Base-by-base conservation (phyloP, 768 basidiomycete genomes). In the Ramaria rubella region DNA sequence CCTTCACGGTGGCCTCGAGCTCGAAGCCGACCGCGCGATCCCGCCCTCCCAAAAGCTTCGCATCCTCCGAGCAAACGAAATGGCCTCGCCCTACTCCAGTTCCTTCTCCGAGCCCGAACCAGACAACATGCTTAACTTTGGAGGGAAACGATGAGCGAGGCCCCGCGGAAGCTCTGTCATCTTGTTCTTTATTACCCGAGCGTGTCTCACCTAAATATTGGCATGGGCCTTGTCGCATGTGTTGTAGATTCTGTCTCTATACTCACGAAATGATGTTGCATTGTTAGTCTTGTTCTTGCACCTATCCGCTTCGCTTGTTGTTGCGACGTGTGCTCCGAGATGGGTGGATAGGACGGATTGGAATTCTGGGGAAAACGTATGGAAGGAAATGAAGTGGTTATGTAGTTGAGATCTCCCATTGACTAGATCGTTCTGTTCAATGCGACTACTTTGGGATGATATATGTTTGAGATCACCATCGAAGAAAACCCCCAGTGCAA, bases 31-130 rank as follows among this genome's bases (percentile, higher is more conserved):
- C 63, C 73, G 71, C 62, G 57, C 62, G 14, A 78, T 89, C 31
- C 88, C 89, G 15, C 88, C 88, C 1, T 81, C 80, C 55, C 88
- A 91, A 63, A 76, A 82, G 24, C 77, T 87, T 36, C 81, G 80
- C 58, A 86, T 91, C 60, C 81, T 83, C 6, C 75, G 75, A n/a
- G 84, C 82, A 59, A 79, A 70, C 38, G 83, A 86, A 63, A 69
- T 85, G 0, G 63, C 67, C 11, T 56, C 55, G 26, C 55, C 55
- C 19, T 56, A 56, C 27, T 14, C 24, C 43, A 56, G 55, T 49
- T 51, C 49, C 31, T 14, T 51, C 49, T 51, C 49, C 49, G 49
- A 51, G 24, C 33, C 49, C 21, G 49, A 51, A 15, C 30, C 15
- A n/a, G 49, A 51, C n/a, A 51, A 51, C n/a, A 17, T 42, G n/a